Base-by-base conservation (phyloP, 1,284 basidiomycete genomes). In the Meira miltonrushii region DNA sequence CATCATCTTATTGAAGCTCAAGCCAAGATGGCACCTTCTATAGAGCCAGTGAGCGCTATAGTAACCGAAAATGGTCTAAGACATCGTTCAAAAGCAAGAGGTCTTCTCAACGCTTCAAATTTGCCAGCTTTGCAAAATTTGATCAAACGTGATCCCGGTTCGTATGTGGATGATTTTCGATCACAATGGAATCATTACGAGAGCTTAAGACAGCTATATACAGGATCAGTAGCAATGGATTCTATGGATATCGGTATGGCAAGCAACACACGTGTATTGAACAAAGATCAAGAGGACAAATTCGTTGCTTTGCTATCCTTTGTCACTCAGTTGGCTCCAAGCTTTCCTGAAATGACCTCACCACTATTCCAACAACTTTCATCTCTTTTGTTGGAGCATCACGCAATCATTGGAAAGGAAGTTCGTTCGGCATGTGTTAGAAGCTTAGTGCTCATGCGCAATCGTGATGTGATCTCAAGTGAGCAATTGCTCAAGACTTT, bases 131-230 rank as follows among this genome's bases (percentile, higher is more conserved):
- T 99, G 17, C 95, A 98, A 79, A 97, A 97, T 77, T 83, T 98
- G 60, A 92, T 99, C 79, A 99, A 80, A 80, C 85, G 95, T 58
- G 92, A 96, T 77, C 90, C 94, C 1, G 80, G 83, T 7, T 88
- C 86, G 0, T 98, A 99, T 82, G 88, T 87, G 76, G 93, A 97
- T 69, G 95, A 99, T 74, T 99, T 98, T 74, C 79, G 92, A n/a
- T 91, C 93, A 66, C 95, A 98, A 83, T 97, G 92, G 88, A 92
- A 92, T 68, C 92, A 97, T 79, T 97, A 92, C 80, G 86, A 89
- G 70, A 89, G 87, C 60, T 86, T 90, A 59, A 84, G 90, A 44
- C 86, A 90, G 73, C 89, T 97, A 67, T 90, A 92, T 77, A 83
- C 74, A 38, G 69, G 66, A 43, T 41, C 21, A 13, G 43, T 28